phyloP scores from a whole-genome alignment of 495 filamentous ascomycete species.

The Trichocladium antarcticum region DNA sequence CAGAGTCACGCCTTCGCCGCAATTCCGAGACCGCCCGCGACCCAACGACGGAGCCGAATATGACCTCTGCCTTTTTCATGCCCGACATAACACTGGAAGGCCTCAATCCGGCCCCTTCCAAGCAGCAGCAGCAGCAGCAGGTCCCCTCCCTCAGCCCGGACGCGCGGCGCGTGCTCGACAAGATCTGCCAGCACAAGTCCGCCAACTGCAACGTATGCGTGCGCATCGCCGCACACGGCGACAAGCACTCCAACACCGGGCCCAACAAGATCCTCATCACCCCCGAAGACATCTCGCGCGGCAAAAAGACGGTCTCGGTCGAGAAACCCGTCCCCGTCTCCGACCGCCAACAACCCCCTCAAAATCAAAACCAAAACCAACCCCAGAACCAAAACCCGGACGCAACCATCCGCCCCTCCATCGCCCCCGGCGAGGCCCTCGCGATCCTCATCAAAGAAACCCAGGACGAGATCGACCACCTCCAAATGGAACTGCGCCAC shows the following conservation, averaged over 20 bases:
- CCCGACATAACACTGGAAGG: slow-evolving; percentile 37
- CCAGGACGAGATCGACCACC: slow-evolving; percentile 70
- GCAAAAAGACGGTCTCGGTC: slow-evolving; percentile 49
- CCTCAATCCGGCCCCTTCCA: slow-evolving; percentile 16
- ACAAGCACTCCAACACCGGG: slow-evolving; percentile 10
- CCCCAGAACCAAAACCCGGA: neutral
- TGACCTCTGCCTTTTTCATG: slow-evolving; percentile 69
- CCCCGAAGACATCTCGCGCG: slow-evolving; percentile 18
- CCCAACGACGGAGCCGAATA: slow-evolving; percentile 40
- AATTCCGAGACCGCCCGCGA: slow-evolving; percentile 25
- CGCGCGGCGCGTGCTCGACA: slow-evolving; percentile 49
- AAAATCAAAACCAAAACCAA: slow-evolving; percentile 30
- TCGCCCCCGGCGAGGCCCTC: slow-evolving; percentile 62
- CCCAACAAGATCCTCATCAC: slow-evolving; percentile 17
- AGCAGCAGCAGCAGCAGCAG: neutral
- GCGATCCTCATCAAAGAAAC: slow-evolving; percentile 69
- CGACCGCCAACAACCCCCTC: slow-evolving; percentile 42
- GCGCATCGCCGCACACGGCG: slow-evolving; percentile 41
- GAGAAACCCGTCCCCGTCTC: slow-evolving; percentile 63
- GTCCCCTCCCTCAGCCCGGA: slow-evolving; percentile 36
- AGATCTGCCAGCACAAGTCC: slow-evolving; percentile 51
- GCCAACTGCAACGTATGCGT: slow-evolving; percentile 66
- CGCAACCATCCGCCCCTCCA: slow-evolving; percentile 64
- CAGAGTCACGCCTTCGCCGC: slow-evolving; percentile 22
- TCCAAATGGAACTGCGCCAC: slow-evolving; percentile 54